A percentile compares a stretch with the other conserved stretches of the same genome.
Conservation (phyloP, 2,329 filamentous ascomycete species). For the Emmonsiellopsis sp. region DNA sequence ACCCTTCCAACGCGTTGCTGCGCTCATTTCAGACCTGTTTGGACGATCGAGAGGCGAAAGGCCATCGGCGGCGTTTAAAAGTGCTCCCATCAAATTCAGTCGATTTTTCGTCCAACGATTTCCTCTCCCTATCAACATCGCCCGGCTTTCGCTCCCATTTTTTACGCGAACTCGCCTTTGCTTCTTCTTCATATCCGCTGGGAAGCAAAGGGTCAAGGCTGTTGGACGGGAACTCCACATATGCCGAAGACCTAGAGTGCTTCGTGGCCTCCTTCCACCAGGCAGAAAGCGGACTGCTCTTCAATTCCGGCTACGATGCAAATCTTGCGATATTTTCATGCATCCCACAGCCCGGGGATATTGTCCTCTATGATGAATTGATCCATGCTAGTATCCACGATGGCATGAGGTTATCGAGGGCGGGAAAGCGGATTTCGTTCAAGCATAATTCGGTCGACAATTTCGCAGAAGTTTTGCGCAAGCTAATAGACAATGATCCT, state of each 20-base stretch:
- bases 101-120: slow-evolving; percentile 60
- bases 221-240: slow-evolving; percentile 54
- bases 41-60: slow-evolving; percentile 31
- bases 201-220: slow-evolving; percentile 53
- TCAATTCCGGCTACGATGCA: slow-evolving; percentile 58
- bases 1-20: slow-evolving; percentile 15
- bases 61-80: slow-evolving; percentile 40
- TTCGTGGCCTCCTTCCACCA: slow-evolving; percentile 52
- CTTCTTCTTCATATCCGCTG: slow-evolving; percentile 32
- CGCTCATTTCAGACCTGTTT: slow-evolving; percentile 24
- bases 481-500: slow-evolving; percentile 21
- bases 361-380: slow-evolving; percentile 62
- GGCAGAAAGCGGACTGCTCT: slow-evolving; percentile 48
- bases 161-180: slow-evolving; percentile 34
- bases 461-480: slow-evolving; percentile 28
- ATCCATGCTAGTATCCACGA: slow-evolving; percentile 73
- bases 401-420: slow-evolving; percentile 59
- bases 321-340: slow-evolving; percentile 55
- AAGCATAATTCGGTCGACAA: slow-evolving; percentile 36
- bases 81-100: slow-evolving; percentile 30
- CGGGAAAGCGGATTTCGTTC: slow-evolving; percentile 36
- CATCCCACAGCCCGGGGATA: slow-evolving; percentile 50
- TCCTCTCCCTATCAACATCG: slow-evolving; percentile 48
- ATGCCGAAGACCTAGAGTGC: slow-evolving; percentile 49
- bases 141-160: slow-evolving; percentile 39